Conservation (phyloP, 257 asterid genomes). For the Apocynum venetum region DNA sequence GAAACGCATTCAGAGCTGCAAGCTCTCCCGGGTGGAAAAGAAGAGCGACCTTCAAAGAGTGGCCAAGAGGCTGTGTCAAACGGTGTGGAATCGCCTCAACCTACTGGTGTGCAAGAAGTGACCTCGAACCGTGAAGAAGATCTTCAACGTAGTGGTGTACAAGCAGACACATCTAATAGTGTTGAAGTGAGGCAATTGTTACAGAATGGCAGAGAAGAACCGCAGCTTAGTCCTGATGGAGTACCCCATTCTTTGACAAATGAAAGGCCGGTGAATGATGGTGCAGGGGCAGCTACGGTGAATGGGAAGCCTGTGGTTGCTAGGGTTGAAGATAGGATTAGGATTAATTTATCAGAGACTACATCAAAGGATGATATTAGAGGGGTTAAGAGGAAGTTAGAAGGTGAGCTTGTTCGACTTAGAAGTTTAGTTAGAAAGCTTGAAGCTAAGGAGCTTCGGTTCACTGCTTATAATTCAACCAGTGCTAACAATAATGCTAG, state of each 20-base stretch:
- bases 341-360: slow-evolving; percentile 44
- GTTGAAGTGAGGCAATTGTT: not conserved
- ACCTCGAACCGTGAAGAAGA: not conserved
- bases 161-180: not conserved
- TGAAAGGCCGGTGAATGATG: slow-evolving; percentile 11
- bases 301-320: slow-evolving; percentile 39
- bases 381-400: slow-evolving; percentile 51
- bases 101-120: slow-evolving; percentile 4
- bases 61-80: not conserved
- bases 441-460: slow-evolving; percentile 56
- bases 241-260: not conserved
- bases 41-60: not conserved
- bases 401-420: slow-evolving; percentile 58
- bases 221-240: not conserved
- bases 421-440: slow-evolving; percentile 42
- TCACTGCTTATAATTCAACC: slow-evolving; percentile 35
- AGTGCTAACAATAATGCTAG: slow-evolving; percentile 31
- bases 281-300: slow-evolving; percentile 8
- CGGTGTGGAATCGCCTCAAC: not conserved
- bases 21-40: slow-evolving; percentile 6
- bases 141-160: not conserved
- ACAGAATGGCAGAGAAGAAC: not conserved
- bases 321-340: slow-evolving; percentile 56
- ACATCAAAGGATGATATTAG: slow-evolving; percentile 45
- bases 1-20: not conserved